phyloP scores from a whole-genome alignment of 352 stramenopile genomes.

The Globisporangium iwayamae region DNA sequence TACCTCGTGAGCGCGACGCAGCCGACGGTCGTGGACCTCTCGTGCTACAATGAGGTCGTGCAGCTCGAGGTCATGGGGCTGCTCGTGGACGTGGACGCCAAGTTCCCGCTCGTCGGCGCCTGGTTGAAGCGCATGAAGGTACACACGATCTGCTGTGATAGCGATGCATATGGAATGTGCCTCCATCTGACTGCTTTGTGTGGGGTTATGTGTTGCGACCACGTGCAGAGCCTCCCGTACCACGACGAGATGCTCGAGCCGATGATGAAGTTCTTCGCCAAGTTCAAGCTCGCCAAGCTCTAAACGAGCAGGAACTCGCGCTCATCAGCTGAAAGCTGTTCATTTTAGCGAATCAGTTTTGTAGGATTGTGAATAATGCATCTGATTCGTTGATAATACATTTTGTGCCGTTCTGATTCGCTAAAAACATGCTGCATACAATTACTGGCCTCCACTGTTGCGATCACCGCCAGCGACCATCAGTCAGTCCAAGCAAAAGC shows the following conservation, averaged over 20 bases:
- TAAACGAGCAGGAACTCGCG: slow-evolving; percentile 11
- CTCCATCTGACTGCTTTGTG: not conserved
- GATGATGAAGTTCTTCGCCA: slow-evolving; percentile 68
- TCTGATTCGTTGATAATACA: slow-evolving; percentile 16
- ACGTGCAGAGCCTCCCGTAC: slow-evolving; percentile 38
- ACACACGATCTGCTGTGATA: slow-evolving; percentile 3
- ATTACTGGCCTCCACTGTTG: not conserved
- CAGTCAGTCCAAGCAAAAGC: slow-evolving; percentile 9
- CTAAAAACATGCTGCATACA: not conserved
- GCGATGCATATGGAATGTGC: not conserved
- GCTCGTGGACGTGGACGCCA: slow-evolving; percentile 35
- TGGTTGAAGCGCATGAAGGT: slow-evolving; percentile 82
- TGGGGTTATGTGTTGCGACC: not conserved
- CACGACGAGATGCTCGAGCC: slow-evolving; percentile 63
- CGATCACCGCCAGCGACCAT: not conserved
- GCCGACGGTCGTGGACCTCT: slow-evolving; percentile 63
- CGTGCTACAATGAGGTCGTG: slow-evolving; percentile 75
- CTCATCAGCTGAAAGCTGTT: slow-evolving; percentile 2
- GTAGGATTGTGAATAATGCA: not conserved
- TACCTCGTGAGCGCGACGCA: slow-evolving; percentile 57
- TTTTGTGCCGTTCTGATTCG: slow-evolving; percentile 18
- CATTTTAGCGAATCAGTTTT: slow-evolving; percentile 20
- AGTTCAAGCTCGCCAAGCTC: slow-evolving; percentile 63
- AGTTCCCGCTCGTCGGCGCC: slow-evolving; percentile 47
- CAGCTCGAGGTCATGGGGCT: slow-evolving; percentile 70